Base-by-base conservation (phyloP, 306 rosid genomes). In the Gastrolobium villosum region DNA sequence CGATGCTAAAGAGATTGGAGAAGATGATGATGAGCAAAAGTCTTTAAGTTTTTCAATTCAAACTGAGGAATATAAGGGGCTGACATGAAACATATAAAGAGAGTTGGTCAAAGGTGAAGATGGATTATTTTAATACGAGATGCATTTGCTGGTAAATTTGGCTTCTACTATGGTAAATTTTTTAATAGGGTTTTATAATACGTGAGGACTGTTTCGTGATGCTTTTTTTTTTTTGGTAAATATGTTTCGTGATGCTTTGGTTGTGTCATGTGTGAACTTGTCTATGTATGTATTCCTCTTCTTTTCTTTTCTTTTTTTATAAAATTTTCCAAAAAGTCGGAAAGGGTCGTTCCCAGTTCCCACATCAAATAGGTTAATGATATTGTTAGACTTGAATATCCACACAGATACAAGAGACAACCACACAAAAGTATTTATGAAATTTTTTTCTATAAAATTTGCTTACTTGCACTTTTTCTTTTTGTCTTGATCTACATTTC, bases 161-260 rank as follows among this genome's bases (percentile, higher is more conserved):
- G 78, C 79, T 45, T 34, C 54, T 80, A 32, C 43, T 5, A 32
- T 7, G 68, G 70, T 80, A 64, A 76, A 32, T 32, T 43, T 40
- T 72, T 32, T 20, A 36, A 32, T 53, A 20, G 45, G 1, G 54
- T 55, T 35, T 62, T 68, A 50, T 50, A 44, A 50, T 50, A 44
- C 63, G 31, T 45, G 31, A 7, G 77, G 73, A 77, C 79, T 73
- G 83, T 73, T 83, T 57, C 86, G 83, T 83, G 77, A 55, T 20
- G 80, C 45, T 67, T 31, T 78, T n/a, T n/a, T n/a, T n/a, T n/a
- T n/a, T n/a, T n/a, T n/a, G n/a, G n/a, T n/a, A n/a, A n/a, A n/a
- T n/a, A n/a, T 73, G 83, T 73, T 83, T 57, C 86, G 83, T 83
- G 77, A 55, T 20, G 80, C 45, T 67, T 31, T 78, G 80, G 62